A percentile compares a stretch with the other conserved stretches of the same genome.
These are phyloP conservation scores for Serpula lacrymans DNA, from an alignment of 768 basidiomycete genomes.

Conservation along the genomic window DNA sequence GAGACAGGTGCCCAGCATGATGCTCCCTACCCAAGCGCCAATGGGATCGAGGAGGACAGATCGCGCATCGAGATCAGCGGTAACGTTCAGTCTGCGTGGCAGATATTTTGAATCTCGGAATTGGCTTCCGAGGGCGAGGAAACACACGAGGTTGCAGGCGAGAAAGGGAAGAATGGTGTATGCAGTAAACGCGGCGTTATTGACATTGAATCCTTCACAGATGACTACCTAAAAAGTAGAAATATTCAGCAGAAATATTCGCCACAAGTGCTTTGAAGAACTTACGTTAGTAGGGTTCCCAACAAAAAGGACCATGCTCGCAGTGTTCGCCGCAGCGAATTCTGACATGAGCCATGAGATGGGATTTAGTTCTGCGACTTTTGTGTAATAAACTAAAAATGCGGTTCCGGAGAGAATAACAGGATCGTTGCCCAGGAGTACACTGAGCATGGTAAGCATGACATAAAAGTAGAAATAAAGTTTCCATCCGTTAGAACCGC, in stretches of 20 bases:
- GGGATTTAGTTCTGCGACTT: conserved; percentile 47
- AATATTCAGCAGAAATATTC: background rate
- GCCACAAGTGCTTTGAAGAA: background rate
- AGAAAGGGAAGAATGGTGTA: conserved; percentile 83
- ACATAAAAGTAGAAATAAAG: conserved; percentile 81
- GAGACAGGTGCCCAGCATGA: conserved; percentile 64
- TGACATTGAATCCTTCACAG: conserved; percentile 79
- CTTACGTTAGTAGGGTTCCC: conserved; percentile 86
- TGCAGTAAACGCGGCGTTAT: conserved; percentile 75
- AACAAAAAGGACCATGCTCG: conserved; percentile 71
- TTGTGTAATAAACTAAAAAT: conserved; percentile 86
- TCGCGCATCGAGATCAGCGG: conserved; percentile 44
- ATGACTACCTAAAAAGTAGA: conserved; percentile 54
- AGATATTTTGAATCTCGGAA: conserved; percentile 56
- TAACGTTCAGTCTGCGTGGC: conserved; percentile 39
- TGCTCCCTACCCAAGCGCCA: conserved; percentile 71
- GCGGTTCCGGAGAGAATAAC: conserved; percentile 89
- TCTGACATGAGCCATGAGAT: conserved; percentile 71
- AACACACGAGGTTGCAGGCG: conserved; percentile 60
- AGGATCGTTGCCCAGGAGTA: conserved; percentile 90
- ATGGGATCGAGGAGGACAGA: conserved; percentile 67
- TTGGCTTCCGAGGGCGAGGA: conserved; percentile 53
- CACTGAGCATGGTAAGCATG: conserved; percentile 74
- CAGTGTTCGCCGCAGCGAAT: conserved; percentile 79
- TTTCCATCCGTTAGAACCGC: conserved; percentile 66